phyloP scores from a whole-genome alignment of 495 filamentous ascomycete genomes.

The Neurospora africana region DNA sequence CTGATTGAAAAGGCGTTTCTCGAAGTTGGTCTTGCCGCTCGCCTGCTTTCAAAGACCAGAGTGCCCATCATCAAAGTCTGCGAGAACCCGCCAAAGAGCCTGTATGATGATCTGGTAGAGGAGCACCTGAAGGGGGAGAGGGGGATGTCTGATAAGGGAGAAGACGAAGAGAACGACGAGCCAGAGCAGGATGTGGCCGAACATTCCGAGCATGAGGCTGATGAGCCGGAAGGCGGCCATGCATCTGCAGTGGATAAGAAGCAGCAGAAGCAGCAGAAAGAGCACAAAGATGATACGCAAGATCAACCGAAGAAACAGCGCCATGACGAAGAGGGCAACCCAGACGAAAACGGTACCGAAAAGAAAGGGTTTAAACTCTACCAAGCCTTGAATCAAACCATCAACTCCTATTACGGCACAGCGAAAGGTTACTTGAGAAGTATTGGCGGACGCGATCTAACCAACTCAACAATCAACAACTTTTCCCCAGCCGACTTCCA shows the following conservation, averaged over 20 bases:
- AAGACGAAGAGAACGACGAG: constrained; percentile 34
- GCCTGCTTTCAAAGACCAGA: constrained; percentile 59
- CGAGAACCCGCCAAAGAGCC: constrained; percentile 47
- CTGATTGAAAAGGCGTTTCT: constrained; percentile 59
- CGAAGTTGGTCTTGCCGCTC: constrained; percentile 55
- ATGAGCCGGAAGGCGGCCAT: neutral
- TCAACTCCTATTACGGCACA: constrained; percentile 29
- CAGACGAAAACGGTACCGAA: constrained; percentile 3
- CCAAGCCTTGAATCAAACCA: constrained; percentile 24
- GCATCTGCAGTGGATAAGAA: neutral
- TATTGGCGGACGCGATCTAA: constrained; percentile 36
- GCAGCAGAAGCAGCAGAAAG: neutral
- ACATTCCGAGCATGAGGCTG: neutral
- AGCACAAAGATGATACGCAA: neutral
- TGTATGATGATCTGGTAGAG: constrained; percentile 41
- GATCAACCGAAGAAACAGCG: neutral
- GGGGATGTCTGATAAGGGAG: constrained; percentile 25
- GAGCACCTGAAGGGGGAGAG: constrained; percentile 53
- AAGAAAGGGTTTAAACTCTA: constrained; percentile 25
- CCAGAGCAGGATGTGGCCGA: constrained; percentile 13
- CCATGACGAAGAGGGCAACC: neutral
- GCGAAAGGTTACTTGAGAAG: constrained; percentile 38
- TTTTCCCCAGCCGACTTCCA: constrained; percentile 27
- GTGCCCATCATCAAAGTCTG: constrained; percentile 78
- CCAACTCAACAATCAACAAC: constrained; percentile 24